These are phyloP conservation scores for Atkinsonella texensis DNA, from an alignment of 2,329 filamentous ascomycete species.

Conservation along the genomic window DNA sequence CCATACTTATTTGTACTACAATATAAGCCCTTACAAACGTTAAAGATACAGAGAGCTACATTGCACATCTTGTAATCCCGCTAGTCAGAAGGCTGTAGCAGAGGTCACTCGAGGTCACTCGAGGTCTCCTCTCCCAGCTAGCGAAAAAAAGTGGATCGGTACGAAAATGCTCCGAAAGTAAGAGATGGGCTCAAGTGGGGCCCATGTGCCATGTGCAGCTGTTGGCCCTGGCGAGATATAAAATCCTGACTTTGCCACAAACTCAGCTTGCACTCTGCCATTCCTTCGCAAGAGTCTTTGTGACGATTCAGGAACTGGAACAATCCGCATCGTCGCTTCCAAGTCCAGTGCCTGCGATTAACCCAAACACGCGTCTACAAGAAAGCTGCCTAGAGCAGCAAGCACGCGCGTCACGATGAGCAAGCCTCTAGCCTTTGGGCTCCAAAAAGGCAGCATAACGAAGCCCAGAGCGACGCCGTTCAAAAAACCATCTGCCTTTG, in stretches of 20 bases:
- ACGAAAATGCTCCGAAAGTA: no score
- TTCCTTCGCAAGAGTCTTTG: background rate
- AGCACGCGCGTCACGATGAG: slow-evolving; percentile 24
- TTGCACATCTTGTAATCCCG: no score
- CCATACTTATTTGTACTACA: no score
- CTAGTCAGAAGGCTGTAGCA: no score
- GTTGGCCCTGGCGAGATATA: no score
- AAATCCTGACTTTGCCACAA: background rate
- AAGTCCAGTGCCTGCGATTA: background rate
- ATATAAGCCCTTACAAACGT: no score
- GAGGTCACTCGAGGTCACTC: no score
- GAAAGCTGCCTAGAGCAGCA: background rate
- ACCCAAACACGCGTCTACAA: background rate
- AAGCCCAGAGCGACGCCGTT: slow-evolving; percentile 31
- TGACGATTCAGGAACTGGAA: background rate
- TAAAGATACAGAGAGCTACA: no score
- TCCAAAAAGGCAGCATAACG: slow-evolving; percentile 43
- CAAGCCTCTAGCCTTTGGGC: slow-evolving; percentile 41
- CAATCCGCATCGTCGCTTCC: background rate
- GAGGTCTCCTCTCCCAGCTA: no score
- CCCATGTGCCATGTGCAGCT: no score
- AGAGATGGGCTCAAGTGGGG: no score
- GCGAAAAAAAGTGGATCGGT: no score
- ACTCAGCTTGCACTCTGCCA: background rate
- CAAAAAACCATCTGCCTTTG: slow-evolving; percentile 46